A percentile compares a stretch with the other conserved stretches of the same genome.
Evolutionary conservation across 345 rosid genomes (phyloP).

Genomic region (Eucalyptus pauciflora): DNA sequence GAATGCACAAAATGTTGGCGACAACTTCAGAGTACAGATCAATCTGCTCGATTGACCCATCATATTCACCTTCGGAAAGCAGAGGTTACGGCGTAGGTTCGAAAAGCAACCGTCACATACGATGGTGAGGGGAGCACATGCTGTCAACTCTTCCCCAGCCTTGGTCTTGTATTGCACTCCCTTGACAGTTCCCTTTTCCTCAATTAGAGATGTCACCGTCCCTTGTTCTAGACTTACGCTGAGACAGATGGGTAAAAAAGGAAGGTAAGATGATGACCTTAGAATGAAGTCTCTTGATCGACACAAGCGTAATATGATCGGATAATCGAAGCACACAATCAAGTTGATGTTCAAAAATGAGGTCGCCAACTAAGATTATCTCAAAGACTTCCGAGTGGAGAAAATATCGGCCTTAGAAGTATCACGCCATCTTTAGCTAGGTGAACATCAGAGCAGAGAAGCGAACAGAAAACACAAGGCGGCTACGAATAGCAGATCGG

Average conservation of each 20-base stretch:
- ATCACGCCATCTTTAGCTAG: not conserved
- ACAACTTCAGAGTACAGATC: not conserved
- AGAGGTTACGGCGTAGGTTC: slow-evolving; percentile 23
- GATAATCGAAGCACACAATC: not conserved
- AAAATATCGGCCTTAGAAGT: not conserved
- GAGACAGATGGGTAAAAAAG: not conserved
- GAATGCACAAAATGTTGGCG: not conserved
- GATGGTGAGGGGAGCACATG: slow-evolving; percentile 23
- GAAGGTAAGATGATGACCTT: not conserved
- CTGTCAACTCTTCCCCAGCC: slow-evolving; percentile 6
- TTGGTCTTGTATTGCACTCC: slow-evolving; percentile 25
- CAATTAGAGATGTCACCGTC: slow-evolving; percentile 20
- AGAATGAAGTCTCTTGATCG: not conserved
- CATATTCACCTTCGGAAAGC: slow-evolving; percentile 15
- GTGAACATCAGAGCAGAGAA: not conserved
- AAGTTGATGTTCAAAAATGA: not conserved
- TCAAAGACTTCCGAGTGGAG: not conserved
- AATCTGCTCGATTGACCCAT: not conserved
- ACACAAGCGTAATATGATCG: not conserved
- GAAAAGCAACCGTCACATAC: slow-evolving; percentile 33
- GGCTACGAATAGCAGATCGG: not conserved
- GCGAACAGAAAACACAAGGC: not conserved
- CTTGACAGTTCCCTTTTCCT: slow-evolving; percentile 17
- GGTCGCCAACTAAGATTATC: not conserved
- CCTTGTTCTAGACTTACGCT: slow-evolving; percentile 48